Evolutionary conservation across 768 basidiomycete species (phyloP).

Genomic region (Auriscalpium vulgare): DNA sequence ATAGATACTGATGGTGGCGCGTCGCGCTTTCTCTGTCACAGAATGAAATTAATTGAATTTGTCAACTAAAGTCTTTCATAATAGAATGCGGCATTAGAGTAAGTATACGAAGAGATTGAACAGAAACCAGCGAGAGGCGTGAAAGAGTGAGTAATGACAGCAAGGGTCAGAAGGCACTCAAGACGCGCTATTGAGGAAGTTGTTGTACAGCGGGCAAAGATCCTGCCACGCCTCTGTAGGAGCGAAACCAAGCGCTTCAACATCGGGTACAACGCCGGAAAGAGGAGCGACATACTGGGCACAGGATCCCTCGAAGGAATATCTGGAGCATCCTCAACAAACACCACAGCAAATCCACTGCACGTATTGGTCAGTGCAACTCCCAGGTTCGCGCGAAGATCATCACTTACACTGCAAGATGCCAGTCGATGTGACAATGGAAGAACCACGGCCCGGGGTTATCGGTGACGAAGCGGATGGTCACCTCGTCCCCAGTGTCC

Average conservation of each 20-base stretch:
- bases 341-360: background rate
- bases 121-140: too few species aligned
- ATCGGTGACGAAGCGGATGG: constrained; percentile 3
- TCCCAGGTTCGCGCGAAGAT: background rate
- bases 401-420: background rate
- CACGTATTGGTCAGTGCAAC: background rate
- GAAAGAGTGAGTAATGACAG: too few species aligned
- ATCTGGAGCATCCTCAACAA: background rate
- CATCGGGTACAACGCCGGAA: background rate
- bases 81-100: too few species aligned
- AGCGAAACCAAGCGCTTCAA: background rate
- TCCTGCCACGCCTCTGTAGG: background rate
- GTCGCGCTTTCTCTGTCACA: too few species aligned
- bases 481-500: background rate
- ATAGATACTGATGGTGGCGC: too few species aligned
- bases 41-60: too few species aligned
- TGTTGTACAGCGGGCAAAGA: background rate
- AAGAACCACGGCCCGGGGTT: constrained; percentile 6
- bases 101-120: too few species aligned
- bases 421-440: background rate
- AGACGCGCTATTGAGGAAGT: background rate
- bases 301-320: background rate
- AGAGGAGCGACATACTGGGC: background rate
- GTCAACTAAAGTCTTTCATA: too few species aligned
- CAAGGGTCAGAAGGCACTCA: too few species aligned